These are phyloP conservation scores for Oleoguttula mirabilis DNA, from an alignment of 495 filamentous ascomycete species.

Conservation along the genomic window DNA sequence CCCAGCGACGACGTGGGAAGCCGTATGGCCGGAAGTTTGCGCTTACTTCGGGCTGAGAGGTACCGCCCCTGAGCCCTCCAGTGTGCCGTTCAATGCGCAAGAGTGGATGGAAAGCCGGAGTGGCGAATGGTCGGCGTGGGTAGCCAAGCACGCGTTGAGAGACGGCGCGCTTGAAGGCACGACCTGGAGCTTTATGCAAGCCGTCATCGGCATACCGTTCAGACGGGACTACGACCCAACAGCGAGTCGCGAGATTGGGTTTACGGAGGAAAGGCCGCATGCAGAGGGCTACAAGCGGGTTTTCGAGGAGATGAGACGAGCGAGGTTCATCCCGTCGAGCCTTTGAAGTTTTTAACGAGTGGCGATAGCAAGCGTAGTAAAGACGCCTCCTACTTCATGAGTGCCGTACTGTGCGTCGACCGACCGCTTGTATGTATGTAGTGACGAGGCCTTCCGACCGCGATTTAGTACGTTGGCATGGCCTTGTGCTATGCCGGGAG, in stretches of 20 bases:
- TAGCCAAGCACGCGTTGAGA: slow-evolving; percentile 6
- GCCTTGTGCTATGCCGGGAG: no score
- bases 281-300: slow-evolving; percentile 14
- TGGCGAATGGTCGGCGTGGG: slow-evolving; percentile 8
- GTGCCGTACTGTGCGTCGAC: no score
- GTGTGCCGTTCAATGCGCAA: slow-evolving; percentile 5
- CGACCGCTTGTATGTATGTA: no score
- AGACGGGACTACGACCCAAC: slow-evolving; percentile 17
- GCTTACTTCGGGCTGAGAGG: slow-evolving; percentile 32
- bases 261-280: slow-evolving; percentile 14
- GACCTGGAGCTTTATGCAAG: slow-evolving; percentile 14
- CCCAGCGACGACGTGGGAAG: slow-evolving; percentile 25
- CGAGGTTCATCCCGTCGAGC: slow-evolving; percentile 21
- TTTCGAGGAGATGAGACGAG: slow-evolving; percentile 19
- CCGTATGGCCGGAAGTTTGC: slow-evolving; percentile 30
- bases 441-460: no score
- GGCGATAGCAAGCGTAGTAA: no score
- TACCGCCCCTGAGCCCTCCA: not conserved
- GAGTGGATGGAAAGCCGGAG: slow-evolving; percentile 12
- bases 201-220: slow-evolving; percentile 12
- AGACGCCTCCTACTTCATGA: no score
- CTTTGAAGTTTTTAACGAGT: no score
- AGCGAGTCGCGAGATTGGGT: slow-evolving; percentile 12
- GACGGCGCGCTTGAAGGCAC: slow-evolving; percentile 5
- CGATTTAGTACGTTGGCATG: no score